phyloP scores from a whole-genome alignment of 2,329 filamentous ascomycete species.

The Mycosphaerella sp. region DNA sequence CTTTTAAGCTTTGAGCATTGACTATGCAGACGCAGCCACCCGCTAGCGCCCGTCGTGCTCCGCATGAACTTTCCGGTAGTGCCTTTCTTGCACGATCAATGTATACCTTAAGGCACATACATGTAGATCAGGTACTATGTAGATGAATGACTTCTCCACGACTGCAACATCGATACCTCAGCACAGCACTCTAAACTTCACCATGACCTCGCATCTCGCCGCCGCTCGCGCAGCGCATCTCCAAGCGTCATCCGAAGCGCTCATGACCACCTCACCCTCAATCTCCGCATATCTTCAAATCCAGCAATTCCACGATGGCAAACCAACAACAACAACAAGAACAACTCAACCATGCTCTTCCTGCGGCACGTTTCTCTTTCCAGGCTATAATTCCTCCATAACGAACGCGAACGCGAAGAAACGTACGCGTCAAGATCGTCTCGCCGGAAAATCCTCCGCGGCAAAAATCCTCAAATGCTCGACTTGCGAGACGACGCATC shows the following conservation, averaged over 20 bases:
- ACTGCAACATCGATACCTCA: neutral
- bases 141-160: neutral
- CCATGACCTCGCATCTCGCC: slow-evolving; percentile 1
- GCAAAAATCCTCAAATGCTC: neutral
- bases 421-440: slow-evolving; percentile 7
- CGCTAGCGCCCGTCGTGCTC: slow-evolving; percentile 3
- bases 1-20: neutral
- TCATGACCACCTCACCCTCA: slow-evolving; percentile 13
- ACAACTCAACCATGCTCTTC: slow-evolving; percentile 51
- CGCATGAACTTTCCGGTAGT: neutral
- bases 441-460: neutral
- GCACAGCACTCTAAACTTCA: neutral
- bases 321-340: slow-evolving; percentile 24
- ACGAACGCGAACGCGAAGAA: neutral
- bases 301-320: slow-evolving; percentile 28
- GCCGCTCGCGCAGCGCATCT: slow-evolving; percentile 2
- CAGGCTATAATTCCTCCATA: slow-evolving; percentile 34
- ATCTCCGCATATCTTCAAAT: slow-evolving; percentile 15
- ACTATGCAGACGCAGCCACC: slow-evolving; percentile 2
- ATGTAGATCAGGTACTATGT: neutral
- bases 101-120: no score
- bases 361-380: slow-evolving; percentile 57
- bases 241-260: slow-evolving; percentile 1
- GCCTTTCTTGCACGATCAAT: no score
- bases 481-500: neutral